These are phyloP conservation scores for Tetrastigma voinierianum DNA, from an alignment of 164 flowering plant species.

Conservation along the genomic window DNA sequence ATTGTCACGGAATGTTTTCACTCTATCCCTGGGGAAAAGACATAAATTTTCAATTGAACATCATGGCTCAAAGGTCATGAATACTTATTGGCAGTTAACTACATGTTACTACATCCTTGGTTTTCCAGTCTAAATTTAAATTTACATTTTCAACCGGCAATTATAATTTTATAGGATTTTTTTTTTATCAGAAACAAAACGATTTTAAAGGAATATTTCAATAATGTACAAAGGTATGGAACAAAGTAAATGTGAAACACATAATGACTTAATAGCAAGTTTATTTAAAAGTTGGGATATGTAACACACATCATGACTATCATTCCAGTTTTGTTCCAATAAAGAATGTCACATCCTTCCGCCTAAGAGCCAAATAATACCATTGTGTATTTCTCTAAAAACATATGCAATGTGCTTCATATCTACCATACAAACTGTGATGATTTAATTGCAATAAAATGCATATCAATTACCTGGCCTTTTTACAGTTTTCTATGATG, in stretches of 20 bases:
- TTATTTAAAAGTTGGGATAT: neutral
- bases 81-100: neutral
- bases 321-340: too few relatives aligned
- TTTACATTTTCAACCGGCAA: neutral
- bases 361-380: too few relatives aligned
- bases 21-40: constrained; percentile 31
- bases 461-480: constrained; percentile 33
- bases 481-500: constrained; percentile 35
- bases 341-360: too few relatives aligned
- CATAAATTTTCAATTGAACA: neutral
- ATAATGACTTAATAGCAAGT: neutral
- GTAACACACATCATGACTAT: neutral
- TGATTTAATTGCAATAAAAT: neutral
- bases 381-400: neutral
- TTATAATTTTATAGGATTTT: too few relatives aligned
- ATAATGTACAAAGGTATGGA: too few relatives aligned
- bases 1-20: constrained; percentile 22
- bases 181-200: too few relatives aligned
- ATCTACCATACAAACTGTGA: neutral
- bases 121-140: neutral
- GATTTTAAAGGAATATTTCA: too few relatives aligned
- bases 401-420: neutral
- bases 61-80: neutral
- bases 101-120: neutral
- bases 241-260: too few relatives aligned